These are phyloP conservation scores for Aspergillus hancockii DNA, from an alignment of 495 filamentous ascomycete genomes.

Conservation along the genomic window DNA sequence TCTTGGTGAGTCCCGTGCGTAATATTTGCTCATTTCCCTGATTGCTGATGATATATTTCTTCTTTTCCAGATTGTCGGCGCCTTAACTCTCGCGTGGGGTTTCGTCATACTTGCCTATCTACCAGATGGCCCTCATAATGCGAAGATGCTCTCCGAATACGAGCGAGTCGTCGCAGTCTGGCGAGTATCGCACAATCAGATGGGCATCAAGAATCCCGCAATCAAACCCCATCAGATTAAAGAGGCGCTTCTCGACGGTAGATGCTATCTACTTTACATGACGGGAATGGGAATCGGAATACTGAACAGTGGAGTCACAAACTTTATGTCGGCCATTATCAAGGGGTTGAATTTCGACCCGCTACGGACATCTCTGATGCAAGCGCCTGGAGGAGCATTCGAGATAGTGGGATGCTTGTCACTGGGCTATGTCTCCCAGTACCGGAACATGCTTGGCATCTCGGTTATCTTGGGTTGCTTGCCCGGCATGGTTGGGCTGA, in stretches of 20 bases:
- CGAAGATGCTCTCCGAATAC: conserved; percentile 1
- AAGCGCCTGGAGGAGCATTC: neutral
- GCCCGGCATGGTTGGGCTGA: neutral
- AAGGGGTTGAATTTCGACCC: neutral
- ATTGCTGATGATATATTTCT: neutral
- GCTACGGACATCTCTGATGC: neutral
- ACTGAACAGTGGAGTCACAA: neutral
- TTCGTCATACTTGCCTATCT: conserved; percentile 6
- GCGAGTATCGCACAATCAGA: conserved; percentile 1
- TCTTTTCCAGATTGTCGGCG: conserved; percentile 3
- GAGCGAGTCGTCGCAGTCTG: conserved; percentile 3
- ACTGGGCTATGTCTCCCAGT: neutral
- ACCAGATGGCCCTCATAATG: conserved; percentile 8
- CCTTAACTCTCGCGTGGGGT: conserved; percentile 6
- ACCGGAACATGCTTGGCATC: neutral
- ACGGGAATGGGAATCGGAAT: neutral
- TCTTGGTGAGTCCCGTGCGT: neutral
- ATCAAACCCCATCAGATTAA: neutral
- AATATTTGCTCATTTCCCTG: no score
- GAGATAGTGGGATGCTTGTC: neutral
- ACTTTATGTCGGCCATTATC: neutral
- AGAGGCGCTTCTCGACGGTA: neutral
- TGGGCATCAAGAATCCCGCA: conserved; percentile 11
- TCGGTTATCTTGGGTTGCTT: neutral
- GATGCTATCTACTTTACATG: neutral